A percentile compares a stretch with the other conserved stretches of the same genome.
Conservation (phyloP, 192 early-diverging fungal genomes). For the Chytriomyces sp. region DNA sequence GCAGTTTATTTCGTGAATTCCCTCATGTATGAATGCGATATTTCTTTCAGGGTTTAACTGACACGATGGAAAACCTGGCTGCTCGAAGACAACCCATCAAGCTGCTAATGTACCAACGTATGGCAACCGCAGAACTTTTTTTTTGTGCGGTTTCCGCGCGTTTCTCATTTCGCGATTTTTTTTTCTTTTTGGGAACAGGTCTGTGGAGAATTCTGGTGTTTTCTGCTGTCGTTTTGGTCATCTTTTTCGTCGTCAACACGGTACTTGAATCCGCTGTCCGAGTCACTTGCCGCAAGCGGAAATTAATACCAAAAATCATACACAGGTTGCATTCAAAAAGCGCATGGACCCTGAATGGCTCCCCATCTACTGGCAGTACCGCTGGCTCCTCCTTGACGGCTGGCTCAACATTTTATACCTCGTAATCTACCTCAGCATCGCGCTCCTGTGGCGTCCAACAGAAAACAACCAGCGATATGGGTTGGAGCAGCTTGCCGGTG, state of each 20-base stretch:
- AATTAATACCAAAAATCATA: neutral
- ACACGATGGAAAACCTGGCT: constrained; percentile 80
- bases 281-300: neutral
- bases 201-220: constrained; percentile 80
- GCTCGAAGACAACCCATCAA: constrained; percentile 84
- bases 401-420: constrained; percentile 89
- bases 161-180: constrained; percentile 11
- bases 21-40: neutral
- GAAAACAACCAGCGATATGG: constrained; percentile 89
- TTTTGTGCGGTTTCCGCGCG: neutral
- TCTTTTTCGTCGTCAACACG: constrained; percentile 84
- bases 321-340: constrained; percentile 59
- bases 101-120: constrained; percentile 84
- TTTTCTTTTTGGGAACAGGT: constrained; percentile 24
- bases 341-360: constrained; percentile 69
- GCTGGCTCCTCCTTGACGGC: constrained; percentile 92
- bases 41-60: constrained; percentile 56
- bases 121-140: neutral
- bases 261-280: constrained; percentile 51
- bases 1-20: neutral
- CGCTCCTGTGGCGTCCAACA: constrained; percentile 91
- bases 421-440: constrained; percentile 75
- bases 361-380: constrained; percentile 77
- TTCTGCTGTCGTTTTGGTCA: constrained; percentile 71
- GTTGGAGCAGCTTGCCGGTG: constrained; percentile 80